phyloP scores from a whole-genome alignment of 805 yeast genomes.

The Kockiozyma suomiensis region DNA sequence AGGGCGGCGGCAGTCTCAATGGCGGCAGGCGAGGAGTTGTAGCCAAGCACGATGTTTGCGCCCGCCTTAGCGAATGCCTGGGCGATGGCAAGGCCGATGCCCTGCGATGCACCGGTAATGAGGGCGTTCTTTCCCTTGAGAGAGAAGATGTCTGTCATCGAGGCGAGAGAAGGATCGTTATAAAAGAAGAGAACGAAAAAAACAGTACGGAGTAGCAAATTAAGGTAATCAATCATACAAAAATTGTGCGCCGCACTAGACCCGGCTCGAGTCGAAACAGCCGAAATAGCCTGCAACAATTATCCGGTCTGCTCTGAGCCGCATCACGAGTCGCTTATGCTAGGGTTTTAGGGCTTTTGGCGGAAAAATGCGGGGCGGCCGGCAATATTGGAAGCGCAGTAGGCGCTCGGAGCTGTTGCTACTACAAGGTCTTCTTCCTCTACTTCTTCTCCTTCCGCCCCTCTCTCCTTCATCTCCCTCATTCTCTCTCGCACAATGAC shows the following conservation, averaged over 20 bases:
- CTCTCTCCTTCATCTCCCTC: background rate
- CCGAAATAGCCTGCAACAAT: background rate
- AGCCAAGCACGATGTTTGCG: conserved; percentile 46
- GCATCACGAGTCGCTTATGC: too few species aligned
- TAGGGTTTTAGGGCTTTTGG: background rate
- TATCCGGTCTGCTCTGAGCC: background rate
- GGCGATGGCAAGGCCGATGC: conserved; percentile 56
- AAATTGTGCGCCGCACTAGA: background rate
- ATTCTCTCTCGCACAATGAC: conserved; percentile 11
- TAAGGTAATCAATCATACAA: background rate
- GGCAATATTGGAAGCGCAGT: conserved; percentile 1
- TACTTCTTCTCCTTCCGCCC: background rate
- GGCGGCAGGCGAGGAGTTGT: conserved; percentile 55
- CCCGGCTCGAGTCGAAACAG: too few species aligned
- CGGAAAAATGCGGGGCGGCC: background rate
- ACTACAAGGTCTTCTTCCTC: background rate
- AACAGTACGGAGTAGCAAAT: too few species aligned
- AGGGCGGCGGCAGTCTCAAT: conserved; percentile 61
- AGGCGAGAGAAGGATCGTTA: background rate
- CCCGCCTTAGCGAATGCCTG: conserved; percentile 52
- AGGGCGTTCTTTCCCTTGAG: conserved; percentile 47
- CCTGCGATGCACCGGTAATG: conserved; percentile 57
- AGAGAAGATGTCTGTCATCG: conserved; percentile 28
- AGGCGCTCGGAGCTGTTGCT: too few species aligned
- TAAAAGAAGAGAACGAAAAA: background rate